Evolutionary conservation across 805 yeast species (phyloP), one percentile per base, ranked within the genome.

Genomic region (Nakazawaea siamensis): DNA sequence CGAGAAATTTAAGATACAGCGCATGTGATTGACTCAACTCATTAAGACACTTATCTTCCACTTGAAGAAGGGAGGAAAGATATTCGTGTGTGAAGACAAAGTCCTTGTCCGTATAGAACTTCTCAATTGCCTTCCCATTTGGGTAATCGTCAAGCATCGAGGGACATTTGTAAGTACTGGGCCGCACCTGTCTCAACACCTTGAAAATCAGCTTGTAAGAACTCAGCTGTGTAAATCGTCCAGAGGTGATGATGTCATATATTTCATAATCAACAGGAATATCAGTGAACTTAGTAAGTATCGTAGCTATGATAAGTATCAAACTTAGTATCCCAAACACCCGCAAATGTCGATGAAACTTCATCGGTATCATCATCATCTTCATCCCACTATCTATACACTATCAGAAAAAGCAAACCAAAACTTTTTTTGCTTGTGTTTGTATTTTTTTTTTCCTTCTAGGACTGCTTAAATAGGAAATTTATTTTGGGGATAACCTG

Each of bases 11-110:
- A 9, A 69, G 43, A 39, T 55, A 65, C 8, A 52, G 40, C 2
- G 45, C 34, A 46, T 71, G 76, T 1, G 64, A 53, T 13, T 46
- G 40, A 39, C 58, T 62, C 43, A 71, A 48, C 29, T 52, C 54
- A 1, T 47, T 44, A 17, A 56, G 41, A 2, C 66, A 51, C 2
- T 41, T 41, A 4, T 57, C 58, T 10, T 66, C 53, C 12, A 73
- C 47, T 24, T 62, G 62, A 28, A 73, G 51, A 8, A 73, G 51
- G 39, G 54, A 55, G 33, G 60, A 60, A 13, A 70, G 54, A 43
- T 73, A 73, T 14, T 60, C 62, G 41, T 65, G 64, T 24, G 66
- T 57, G 47, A 70, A 70, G 9, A 64, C 44, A 41, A 68, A 63
- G 32, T 57, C 63, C 4, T 48, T 50, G 39, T 64, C 66, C 12